Percentiles rank a stretch among this genome's conserved stretches.
These are phyloP conservation scores for Loxodes magnus DNA, from an alignment of 73 alveolate species.

Conservation along the genomic window DNA sequence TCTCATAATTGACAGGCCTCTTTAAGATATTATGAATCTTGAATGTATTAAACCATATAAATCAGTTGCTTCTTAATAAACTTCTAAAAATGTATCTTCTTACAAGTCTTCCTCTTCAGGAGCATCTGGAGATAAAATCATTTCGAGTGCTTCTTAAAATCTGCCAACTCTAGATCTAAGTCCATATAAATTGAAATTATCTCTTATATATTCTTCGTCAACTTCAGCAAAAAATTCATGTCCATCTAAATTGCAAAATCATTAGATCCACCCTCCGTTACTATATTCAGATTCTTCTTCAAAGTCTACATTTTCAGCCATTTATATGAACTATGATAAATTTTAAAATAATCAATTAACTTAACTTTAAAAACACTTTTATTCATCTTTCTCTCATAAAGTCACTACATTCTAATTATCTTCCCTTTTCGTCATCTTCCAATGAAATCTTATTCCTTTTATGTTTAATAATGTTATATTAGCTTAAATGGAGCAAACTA, in stretches of 20 bases:
- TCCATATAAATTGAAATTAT: constrained; percentile 70
- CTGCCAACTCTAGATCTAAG: constrained; percentile 14
- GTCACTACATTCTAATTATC: too few species aligned
- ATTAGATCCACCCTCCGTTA: constrained; percentile 66
- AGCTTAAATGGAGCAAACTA: too few species aligned
- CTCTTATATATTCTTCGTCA: constrained; percentile 79
- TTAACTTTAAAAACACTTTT: too few species aligned
- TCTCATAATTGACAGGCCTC: constrained; percentile 70
- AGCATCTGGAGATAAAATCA: constrained; percentile 80
- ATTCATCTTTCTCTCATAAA: too few species aligned
- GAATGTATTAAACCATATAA: constrained; percentile 90
- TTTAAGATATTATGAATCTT: constrained; percentile 78
- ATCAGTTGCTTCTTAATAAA: constrained; percentile 82
- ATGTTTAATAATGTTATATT: too few species aligned
- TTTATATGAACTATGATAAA: too few species aligned
- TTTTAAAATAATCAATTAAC: too few species aligned
- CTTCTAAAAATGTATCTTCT: constrained; percentile 64
- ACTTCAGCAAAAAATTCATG: constrained; percentile 82
- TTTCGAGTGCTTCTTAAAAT: constrained; percentile 58
- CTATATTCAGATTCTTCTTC: constrained; percentile 2
- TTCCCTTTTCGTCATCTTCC: too few species aligned
- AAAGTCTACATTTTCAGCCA: not conserved
- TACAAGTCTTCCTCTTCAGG: constrained; percentile 89
- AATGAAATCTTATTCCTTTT: too few species aligned
- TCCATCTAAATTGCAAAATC: constrained; percentile 91